Base-by-base conservation (phyloP, 139 green algal species). In the Coelastrella sp. region DNA sequence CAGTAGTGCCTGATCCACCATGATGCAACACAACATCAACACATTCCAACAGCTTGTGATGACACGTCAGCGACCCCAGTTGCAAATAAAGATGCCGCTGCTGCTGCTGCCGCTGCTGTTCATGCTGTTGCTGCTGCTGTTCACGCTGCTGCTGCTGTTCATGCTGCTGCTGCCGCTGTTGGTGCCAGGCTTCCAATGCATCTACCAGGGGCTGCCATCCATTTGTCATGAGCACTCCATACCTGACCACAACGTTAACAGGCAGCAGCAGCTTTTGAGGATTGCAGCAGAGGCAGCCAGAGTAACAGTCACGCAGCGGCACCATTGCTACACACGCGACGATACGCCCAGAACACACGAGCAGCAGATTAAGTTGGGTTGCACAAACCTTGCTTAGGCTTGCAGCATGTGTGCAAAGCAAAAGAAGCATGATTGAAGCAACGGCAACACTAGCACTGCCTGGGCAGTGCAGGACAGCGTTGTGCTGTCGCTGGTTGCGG, bases 1-100 rank as follows among this genome's bases (percentile, higher is more conserved):
- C 86, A 64, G 60, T 23, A 5, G 86, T 90, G 75, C 86, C 86
- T 0, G 92, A 94, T 14, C 95, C 95, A 10, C 91, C 94, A 47
- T 94, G 93, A 86, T 97, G 95, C 73, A 97, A 58, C 22, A 96
- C 73, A 0, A 83, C 82, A 14, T 81, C 23, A 66, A 91, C 95
- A 14, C 10, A 32, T 0, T 93, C 92, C 77, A 97, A 89, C 86
- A 97, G 76, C 85, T 89, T 17, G 20, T 93, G 84, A 66, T 97
- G 95, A 0, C 93, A 80, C 3, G 94, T 85, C 4, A 89, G 54
- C 22, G 65, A 58, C 10, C 14, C 8, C 13, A 91, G 20, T 78
- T 91, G 78, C 22, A 92, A 3, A 14, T 92, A 73, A 8, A 76
- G 64, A 4, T 8, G 3, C 60, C 83, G 58, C 22, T 65, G 54